Evolutionary conservation across 2,329 filamentous ascomycete species (phyloP).

Genomic region (Diatrype stigma): DNA sequence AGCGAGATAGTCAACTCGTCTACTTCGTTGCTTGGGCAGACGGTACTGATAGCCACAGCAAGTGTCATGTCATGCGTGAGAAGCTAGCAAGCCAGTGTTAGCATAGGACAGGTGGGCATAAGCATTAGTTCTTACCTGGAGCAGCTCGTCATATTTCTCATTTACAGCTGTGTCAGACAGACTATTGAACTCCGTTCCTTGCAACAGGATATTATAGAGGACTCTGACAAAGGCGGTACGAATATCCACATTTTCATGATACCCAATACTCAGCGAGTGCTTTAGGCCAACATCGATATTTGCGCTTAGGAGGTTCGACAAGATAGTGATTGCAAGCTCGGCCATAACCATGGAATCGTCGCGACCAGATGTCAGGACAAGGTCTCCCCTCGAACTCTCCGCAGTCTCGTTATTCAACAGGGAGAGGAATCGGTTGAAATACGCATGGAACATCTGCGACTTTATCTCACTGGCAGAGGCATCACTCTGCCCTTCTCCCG

Average conservation of each 20-base stretch:
- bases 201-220: conserved; percentile 66
- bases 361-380: conserved; percentile 34
- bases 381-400: conserved; percentile 41
- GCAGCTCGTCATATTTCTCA: conserved; percentile 63
- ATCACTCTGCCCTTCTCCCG: conserved; percentile 61
- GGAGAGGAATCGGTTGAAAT: conserved; percentile 66
- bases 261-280: conserved; percentile 65
- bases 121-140: conserved; percentile 42
- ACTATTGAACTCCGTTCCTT: conserved; percentile 67
- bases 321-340: conserved; percentile 62
- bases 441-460: conserved; percentile 67
- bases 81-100: conserved; percentile 35
- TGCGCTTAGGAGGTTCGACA: conserved; percentile 65
- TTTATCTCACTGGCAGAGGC: conserved; percentile 65
- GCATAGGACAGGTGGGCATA: not conserved
- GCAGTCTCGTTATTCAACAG: conserved; percentile 56
- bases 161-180: conserved; percentile 63
- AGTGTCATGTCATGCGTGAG: conserved; percentile 60
- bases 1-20: conserved; percentile 66
- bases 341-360: conserved; percentile 54
- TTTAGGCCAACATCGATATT: conserved; percentile 70
- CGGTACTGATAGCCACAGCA: conserved; percentile 59
- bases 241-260: conserved; percentile 66
- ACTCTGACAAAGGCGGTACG: conserved; percentile 67
- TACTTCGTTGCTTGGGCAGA: conserved; percentile 64